Evolutionary conservation across 306 rosid genomes (phyloP), one percentile per base, ranked within the genome.

Genomic region (Arachis stenosperma): DNA sequence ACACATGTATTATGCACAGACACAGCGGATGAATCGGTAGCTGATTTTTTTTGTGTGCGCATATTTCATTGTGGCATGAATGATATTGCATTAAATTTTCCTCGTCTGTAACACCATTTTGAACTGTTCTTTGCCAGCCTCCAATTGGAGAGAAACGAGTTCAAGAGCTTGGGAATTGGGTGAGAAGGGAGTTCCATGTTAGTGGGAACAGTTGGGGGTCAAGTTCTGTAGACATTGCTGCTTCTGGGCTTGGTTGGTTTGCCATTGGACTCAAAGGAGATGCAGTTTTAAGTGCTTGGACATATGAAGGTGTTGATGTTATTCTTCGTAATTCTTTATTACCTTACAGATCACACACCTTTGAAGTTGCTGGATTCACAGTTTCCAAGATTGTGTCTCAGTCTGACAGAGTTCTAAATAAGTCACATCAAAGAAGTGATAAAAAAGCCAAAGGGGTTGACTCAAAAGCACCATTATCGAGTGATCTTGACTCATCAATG

Each of bases 191-290:
- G 78, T 84, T 85, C 39, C 81, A 54, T 44, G 85, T 91, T 39
- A 48, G 77, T 72, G 97, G 98, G 54, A 86, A 79, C 71, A 88
- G 86, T 73, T 93, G 97, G 98, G 95, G 91, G 73, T 89, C 97
- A 50, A 94, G 92, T 73, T 91, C 90, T n/a, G 85, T 88, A 39
- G 98, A 91, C 74, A 77, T 87, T 75, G 93, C 96, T 44, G 92
- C 84, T 47, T 83, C 95, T 75, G 98, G 97, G 48, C 89, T 94
- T 58, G 98, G 97, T 29, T 94, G 98, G 97, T 91, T 85, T 88
- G 92, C 92, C 68, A 50, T 91, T 85, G 95, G 98, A 61, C 90
- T 94, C 65, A 88, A 86, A 85, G 98, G 98, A 61, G 91, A 94
- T 55, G 97, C 96, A 10, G 73, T 66, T 9, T 67, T 91, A 42